These are phyloP conservation scores for Lactifluus pinguis DNA, from an alignment of 768 basidiomycete species.

Conservation along the genomic window DNA sequence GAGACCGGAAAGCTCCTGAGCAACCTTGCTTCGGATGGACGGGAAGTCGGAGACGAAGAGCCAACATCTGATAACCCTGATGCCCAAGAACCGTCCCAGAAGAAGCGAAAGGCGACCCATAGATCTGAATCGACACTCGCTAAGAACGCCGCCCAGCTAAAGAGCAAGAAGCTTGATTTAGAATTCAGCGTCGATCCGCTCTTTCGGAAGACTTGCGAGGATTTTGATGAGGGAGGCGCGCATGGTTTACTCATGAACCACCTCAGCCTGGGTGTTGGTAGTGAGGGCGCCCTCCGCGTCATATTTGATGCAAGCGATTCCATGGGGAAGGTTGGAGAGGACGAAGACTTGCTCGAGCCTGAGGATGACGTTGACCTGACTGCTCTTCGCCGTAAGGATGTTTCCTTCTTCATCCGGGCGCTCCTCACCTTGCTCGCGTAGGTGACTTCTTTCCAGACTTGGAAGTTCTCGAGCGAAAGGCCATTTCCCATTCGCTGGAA, in stretches of 20 bases:
- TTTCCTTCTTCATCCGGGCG: conserved; percentile 3
- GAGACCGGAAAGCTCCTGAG: conserved; percentile 93
- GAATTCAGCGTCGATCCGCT: conserved; percentile 96
- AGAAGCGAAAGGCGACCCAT: conserved; percentile 54
- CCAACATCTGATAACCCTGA: conserved; percentile 51
- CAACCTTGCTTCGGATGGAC: conserved; percentile 68
- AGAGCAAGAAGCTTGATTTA: conserved; percentile 88
- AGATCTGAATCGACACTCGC: conserved; percentile 81
- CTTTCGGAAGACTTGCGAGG: conserved; percentile 95
- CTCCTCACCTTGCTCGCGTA: conserved; percentile 24
- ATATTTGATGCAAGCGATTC: conserved; percentile 96
- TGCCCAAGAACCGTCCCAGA: conserved; percentile 52
- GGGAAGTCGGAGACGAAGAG: conserved; percentile 52
- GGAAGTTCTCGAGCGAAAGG: conserved; percentile 50
- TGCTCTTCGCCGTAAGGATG: conserved; percentile 45
- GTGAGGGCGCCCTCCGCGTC: conserved; percentile 76
- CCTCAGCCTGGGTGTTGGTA: conserved; percentile 64
- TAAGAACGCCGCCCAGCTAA: conserved; percentile 70
- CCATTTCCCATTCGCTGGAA: conserved; percentile 73
- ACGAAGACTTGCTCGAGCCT: conserved; percentile 64
- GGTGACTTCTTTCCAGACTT: conserved; percentile 70
- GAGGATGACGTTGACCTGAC: conserved; percentile 59
- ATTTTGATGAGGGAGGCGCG: conserved; percentile 98
- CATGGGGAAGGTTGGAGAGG: conserved; percentile 59
- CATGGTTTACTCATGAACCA: conserved; percentile 97